These are phyloP conservation scores for Coemansia sp. DNA, from an alignment of 192 early-diverging fungal species.

Conservation along the genomic window DNA sequence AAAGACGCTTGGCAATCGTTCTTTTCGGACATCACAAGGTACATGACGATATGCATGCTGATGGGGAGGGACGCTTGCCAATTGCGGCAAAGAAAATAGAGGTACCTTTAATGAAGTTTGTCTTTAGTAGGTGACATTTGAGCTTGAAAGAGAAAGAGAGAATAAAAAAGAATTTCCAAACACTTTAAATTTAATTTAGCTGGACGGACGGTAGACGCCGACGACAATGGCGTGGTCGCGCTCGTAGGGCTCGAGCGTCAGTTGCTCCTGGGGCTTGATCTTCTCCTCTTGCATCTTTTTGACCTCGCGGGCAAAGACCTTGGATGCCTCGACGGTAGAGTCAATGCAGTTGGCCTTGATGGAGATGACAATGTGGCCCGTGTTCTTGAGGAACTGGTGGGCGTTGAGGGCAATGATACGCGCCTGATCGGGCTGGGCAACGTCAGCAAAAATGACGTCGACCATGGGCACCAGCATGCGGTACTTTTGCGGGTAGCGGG, in stretches of 20 bases:
- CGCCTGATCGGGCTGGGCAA: slow-evolving; percentile 99
- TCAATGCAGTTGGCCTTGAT: slow-evolving; percentile 99
- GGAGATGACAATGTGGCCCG: slow-evolving; percentile 96
- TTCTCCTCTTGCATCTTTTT: slow-evolving; percentile 87
- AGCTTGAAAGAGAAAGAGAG: not conserved
- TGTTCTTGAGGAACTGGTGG: slow-evolving; percentile 96
- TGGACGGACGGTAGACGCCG: slow-evolving; percentile 69
- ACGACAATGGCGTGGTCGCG: slow-evolving; percentile 98
- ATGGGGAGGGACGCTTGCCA: too few relatives aligned
- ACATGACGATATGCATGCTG: too few relatives aligned
- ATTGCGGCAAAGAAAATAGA: too few relatives aligned
- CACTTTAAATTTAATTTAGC: slow-evolving; percentile 14
- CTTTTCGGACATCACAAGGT: too few relatives aligned
- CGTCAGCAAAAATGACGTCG: slow-evolving; percentile 98
- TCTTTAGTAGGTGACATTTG: not conserved
- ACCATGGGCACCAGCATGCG: slow-evolving; percentile 99
- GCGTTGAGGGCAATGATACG: slow-evolving; percentile 98
- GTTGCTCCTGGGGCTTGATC: slow-evolving; percentile 91
- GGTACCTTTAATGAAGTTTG: not conserved
- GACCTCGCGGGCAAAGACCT: slow-evolving; percentile 96
- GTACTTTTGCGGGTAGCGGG: slow-evolving; percentile 99
- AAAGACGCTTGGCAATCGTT: too few relatives aligned
- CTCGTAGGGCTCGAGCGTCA: slow-evolving; percentile 97
- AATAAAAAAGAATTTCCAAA: not conserved
- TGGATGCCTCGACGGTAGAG: slow-evolving; percentile 94